phyloP scores from a whole-genome alignment of 106 monocot species.

The Dioscorea zingiberensis region DNA sequence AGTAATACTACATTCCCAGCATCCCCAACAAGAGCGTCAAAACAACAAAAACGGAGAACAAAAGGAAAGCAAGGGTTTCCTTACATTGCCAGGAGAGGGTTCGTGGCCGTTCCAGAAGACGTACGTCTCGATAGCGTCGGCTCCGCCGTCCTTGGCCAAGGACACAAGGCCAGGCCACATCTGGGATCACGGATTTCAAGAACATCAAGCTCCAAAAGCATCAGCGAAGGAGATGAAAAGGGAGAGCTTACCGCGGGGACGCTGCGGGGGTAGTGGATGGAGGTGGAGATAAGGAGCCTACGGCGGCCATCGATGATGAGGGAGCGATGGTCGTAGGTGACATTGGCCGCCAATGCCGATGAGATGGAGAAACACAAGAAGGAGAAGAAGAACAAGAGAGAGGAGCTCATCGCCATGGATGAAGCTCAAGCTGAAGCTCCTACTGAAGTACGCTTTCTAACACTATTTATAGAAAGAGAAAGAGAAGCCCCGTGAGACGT shows the following conservation, averaged over 20 bases:
- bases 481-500: too few relatives aligned
- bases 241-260: conserved; percentile 61
- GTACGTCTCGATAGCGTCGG: conserved; percentile 75
- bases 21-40: background rate
- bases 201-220: too few relatives aligned
- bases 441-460: too few relatives aligned
- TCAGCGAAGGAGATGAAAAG: too few relatives aligned
- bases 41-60: background rate
- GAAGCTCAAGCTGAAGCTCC: background rate
- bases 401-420: conserved; percentile 2
- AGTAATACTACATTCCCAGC: conserved; percentile 57
- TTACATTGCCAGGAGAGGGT: conserved; percentile 69
- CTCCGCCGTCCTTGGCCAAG: conserved; percentile 76
- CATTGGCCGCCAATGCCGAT: conserved; percentile 29
- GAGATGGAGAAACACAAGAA: conserved; percentile 6
- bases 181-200: conserved; percentile 13
- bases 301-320: conserved; percentile 85
- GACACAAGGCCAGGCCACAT: conserved; percentile 94
- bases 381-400: conserved; percentile 11
- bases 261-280: conserved; percentile 99
- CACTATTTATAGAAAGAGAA: too few relatives aligned
- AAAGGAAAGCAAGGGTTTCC: background rate
- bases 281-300: conserved; percentile 78
- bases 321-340: conserved; percentile 87
- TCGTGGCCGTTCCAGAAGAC: conserved; percentile 99